Percentiles rank a stretch among this genome's conserved stretches.
phyloP scores from a whole-genome alignment of 306 rosid genomes.

The Fragaria vesca region DNA sequence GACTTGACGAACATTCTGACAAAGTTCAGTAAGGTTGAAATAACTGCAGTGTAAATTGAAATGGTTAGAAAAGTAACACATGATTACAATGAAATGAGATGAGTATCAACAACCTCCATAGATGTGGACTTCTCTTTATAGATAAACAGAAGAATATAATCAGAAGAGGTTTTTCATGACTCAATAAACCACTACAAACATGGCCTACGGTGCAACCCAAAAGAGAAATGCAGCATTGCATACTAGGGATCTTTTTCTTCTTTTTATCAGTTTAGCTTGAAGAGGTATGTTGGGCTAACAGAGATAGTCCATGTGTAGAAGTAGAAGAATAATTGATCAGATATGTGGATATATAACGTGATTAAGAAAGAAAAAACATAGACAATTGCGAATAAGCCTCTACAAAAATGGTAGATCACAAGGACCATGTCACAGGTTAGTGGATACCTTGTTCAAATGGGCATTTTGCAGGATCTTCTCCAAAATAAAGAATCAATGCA shows the following conservation, averaged over 20 bases:
- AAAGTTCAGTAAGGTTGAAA: constrained; percentile 73
- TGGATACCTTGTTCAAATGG: constrained; percentile 82
- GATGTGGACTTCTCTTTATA: neutral
- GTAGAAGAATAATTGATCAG: too few species aligned
- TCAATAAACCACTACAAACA: neutral
- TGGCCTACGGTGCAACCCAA: neutral
- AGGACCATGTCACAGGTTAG: neutral
- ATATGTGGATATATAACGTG: neutral
- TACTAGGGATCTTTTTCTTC: neutral
- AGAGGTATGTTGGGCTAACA: neutral
- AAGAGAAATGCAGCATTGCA: neutral
- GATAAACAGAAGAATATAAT: neutral
- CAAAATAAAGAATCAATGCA: constrained; percentile 79
- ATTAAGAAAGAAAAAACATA: neutral
- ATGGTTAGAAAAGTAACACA: constrained; percentile 14
- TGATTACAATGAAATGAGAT: neutral
- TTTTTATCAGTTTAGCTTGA: neutral
- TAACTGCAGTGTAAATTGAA: constrained; percentile 48
- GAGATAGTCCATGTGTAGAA: neutral
- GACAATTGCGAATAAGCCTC: neutral
- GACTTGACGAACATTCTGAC: constrained; percentile 72
- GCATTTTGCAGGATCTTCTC: constrained; percentile 92
- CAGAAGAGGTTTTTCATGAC: neutral
- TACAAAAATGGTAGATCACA: neutral
- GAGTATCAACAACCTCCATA: neutral